A percentile compares a stretch with the other conserved stretches of the same genome.
Evolutionary conservation across 1,284 basidiomycete species (phyloP).

Genomic region (Microbotryum violaceum): DNA sequence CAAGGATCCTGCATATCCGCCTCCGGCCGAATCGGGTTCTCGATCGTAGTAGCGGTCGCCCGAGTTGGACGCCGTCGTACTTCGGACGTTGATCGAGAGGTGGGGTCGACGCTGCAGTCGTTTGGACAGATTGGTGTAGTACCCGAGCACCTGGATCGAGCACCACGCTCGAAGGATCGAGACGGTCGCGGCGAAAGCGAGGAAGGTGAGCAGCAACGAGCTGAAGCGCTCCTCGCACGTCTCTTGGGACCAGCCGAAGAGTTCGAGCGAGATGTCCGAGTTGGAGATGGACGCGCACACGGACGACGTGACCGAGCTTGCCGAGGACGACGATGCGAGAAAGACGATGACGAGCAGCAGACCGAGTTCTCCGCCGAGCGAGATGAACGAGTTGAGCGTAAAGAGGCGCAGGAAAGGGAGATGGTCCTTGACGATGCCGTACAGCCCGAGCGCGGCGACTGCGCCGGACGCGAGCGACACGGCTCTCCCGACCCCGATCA

Average conservation of each 20-base stretch:
- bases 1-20: not conserved
- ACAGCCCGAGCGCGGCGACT: constrained; percentile 1
- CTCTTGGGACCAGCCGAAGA: constrained; percentile 19
- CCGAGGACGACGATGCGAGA: not conserved
- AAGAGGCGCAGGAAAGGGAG: constrained; percentile 18
- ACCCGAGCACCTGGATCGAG: constrained; percentile 10
- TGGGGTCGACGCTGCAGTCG: not conserved
- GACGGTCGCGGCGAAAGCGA: not conserved
- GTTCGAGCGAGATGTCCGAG: constrained; percentile 7
- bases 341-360: too few species aligned
- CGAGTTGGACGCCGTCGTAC: not conserved
- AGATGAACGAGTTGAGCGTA: constrained; percentile 24
- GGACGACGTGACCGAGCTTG: constrained; percentile 11
- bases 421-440: constrained; percentile 5
- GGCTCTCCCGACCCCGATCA: constrained; percentile 15
- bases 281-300: constrained; percentile 18
- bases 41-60: constrained; percentile 9
- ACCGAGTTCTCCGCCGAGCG: constrained; percentile 8
- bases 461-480: constrained; percentile 10
- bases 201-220: constrained; percentile 3
- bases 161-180: constrained; percentile 2
- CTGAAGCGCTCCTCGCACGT: constrained; percentile 23
- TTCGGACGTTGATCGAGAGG: not conserved
- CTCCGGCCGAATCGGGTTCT: not conserved
- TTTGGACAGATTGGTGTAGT: constrained; percentile 3